These are phyloP conservation scores for Fusarium acutatum DNA, from an alignment of 2,329 filamentous ascomycete species.

Conservation along the genomic window DNA sequence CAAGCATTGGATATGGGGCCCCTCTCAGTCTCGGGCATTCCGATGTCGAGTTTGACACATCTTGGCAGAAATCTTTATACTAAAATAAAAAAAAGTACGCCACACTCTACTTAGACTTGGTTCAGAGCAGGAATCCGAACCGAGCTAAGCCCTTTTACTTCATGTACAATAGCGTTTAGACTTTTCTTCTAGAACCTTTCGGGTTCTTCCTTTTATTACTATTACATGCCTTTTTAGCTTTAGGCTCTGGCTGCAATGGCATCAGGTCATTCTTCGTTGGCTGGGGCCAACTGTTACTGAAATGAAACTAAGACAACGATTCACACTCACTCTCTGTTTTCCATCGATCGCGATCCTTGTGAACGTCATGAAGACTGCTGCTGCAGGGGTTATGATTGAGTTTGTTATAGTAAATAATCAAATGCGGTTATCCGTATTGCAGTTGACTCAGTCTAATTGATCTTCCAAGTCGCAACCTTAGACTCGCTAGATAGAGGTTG, in stretches of 20 bases:
- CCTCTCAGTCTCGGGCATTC: background rate
- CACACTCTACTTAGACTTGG: background rate
- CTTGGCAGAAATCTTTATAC: background rate
- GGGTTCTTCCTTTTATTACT: background rate
- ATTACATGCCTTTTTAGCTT: background rate
- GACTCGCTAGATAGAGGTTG: background rate
- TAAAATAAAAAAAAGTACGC: slow-evolving; percentile 4
- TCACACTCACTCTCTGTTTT: background rate
- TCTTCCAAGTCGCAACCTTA: background rate
- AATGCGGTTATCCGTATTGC: background rate
- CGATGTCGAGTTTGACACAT: background rate
- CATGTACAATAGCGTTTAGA: slow-evolving; percentile 16
- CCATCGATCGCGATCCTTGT: background rate
- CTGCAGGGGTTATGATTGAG: background rate
- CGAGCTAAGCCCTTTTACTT: slow-evolving; percentile 1
- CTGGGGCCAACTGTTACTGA: background rate
- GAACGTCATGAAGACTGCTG: background rate
- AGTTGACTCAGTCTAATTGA: background rate
- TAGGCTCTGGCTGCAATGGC: background rate
- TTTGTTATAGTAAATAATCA: background rate
- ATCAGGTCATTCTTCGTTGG: background rate
- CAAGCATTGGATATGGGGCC: background rate
- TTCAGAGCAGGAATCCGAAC: background rate
- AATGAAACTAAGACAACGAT: background rate
- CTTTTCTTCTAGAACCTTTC: slow-evolving; percentile 12